Base-by-base conservation (phyloP, 2,329 filamentous ascomycete genomes). In the Bipolaris oryzae region DNA sequence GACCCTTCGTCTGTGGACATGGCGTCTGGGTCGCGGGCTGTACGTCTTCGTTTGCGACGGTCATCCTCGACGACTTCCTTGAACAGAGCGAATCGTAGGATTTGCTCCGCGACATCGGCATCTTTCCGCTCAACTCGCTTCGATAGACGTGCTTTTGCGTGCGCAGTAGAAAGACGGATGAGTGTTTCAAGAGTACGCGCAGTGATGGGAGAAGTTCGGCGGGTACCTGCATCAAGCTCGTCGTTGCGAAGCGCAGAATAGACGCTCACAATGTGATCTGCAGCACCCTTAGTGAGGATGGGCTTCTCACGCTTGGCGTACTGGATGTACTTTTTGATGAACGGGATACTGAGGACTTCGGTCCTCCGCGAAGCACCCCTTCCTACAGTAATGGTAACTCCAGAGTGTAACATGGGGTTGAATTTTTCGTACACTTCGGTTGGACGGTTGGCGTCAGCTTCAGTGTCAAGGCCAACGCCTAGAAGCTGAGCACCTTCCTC, bases 291-390 rank as follows among this genome's bases (percentile, higher is more conserved):
- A 0, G 93, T 96, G 60, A 99, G 81, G 38, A 96, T 82, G 0
- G 95, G 95, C 84, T 92, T 96, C 72, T 95, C 84, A 34, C 86
- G 90, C 81, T 99, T 99, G 63, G 95, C 92, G 76, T 99, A 99
- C 74, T 99, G 95, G 43, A 99, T 96, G 77, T 97, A 99, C 79
- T 99, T 99, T 81, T 99, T 99, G 82, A 99, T 92, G 78, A 99
- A 99, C 0, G 93, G 91, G 58, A 99, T 97, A 78, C 91, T 96
- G 51, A 99, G 82, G 13, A 99, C 91, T 75, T 97, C 92, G 5
- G 90, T 86, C 63, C 89, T 89, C 76, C 90, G 90, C 66, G 86
- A 87, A 23, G 88, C 80, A 10, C 91, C 90, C 37, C 91, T 86
- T 9, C 90, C 89, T 11, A 88, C 83, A 3, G 88, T 91, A 15